Base-by-base conservation (phyloP, 352 stramenopile species). In the Pythium sukuiense region DNA sequence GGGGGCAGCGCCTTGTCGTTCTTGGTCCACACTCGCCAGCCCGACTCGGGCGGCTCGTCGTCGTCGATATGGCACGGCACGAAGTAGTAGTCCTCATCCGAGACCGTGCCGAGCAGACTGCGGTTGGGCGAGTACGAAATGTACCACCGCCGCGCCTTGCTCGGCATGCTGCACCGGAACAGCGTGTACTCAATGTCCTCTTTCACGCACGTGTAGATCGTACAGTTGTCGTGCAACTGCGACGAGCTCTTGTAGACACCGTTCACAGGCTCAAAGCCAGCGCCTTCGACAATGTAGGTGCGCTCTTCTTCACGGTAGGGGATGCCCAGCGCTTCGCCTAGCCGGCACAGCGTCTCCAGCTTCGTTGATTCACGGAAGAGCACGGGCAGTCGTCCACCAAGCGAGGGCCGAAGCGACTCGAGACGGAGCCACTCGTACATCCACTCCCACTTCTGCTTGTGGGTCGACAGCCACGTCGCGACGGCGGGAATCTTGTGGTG, bases 111-210 rank as follows among this genome's bases (percentile, higher is more conserved):
- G 30, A 95, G 76, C 29, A 92, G 70, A 46, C 78, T 92, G 65
- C 90, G 91, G 81, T 96, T 92, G 6, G 85, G 83, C 26, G 97
- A 97, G 73, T 99, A 97, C 52, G 93, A 98, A 59, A 99, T 96
- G 76, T 99, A 99, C 97, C 97, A 99, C 72, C 97, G 98, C 62
- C 98, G 97, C 43, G 97, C 88, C 65, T 99, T 97, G 67, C 92
- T 98, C 13, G 96, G 90, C 97, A 99, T 99, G 55, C 89, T 96
- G 72, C 97, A 99, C n/a, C 95, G 91, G 76, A 99, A 99, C 16
- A 99, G 77, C 18, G 95, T 99, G 56, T 98, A 95, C 73, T 95
- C 78, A 67, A 86, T 83, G 49, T 86, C 59, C 56, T 81, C 74
- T 62, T 85, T 87, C 43, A 75, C 62, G 60, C 77, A 90, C 56